A percentile compares a stretch with the other conserved stretches of the same genome.
These are phyloP conservation scores for Naganishia randhawae DNA, from an alignment of 768 basidiomycete genomes.

Conservation along the genomic window DNA sequence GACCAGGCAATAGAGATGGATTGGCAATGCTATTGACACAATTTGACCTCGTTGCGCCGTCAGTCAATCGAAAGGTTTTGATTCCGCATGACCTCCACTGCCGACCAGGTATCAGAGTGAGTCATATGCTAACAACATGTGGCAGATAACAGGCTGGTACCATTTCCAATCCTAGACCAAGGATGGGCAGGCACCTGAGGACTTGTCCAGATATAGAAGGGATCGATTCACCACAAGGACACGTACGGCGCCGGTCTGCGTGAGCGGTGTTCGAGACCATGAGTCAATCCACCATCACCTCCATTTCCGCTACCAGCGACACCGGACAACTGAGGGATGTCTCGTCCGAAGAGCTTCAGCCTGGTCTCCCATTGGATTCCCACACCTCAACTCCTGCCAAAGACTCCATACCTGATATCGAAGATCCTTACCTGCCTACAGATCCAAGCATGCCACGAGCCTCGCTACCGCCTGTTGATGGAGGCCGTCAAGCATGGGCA, in stretches of 20 bases:
- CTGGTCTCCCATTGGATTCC: background rate
- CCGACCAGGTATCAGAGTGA: background rate
- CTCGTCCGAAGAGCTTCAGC: background rate
- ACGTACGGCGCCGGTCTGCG: background rate
- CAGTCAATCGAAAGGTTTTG: conserved; percentile 2
- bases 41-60: background rate
- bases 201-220: background rate
- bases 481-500: conserved; percentile 36
- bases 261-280: background rate
- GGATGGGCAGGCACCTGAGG: background rate
- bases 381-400: background rate
- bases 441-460: background rate
- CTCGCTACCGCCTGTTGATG: conserved; percentile 33
- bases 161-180: background rate
- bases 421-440: background rate
- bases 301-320: background rate
- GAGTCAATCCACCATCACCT: background rate
- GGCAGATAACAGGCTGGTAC: background rate
- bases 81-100: background rate
- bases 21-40: background rate
- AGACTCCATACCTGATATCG: background rate
- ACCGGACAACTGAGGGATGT: background rate
- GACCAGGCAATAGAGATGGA: background rate
- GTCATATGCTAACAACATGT: conserved; percentile 2
- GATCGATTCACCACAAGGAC: background rate